phyloP scores from a whole-genome alignment of 768 basidiomycete genomes.

The Dendrothele bispora region DNA sequence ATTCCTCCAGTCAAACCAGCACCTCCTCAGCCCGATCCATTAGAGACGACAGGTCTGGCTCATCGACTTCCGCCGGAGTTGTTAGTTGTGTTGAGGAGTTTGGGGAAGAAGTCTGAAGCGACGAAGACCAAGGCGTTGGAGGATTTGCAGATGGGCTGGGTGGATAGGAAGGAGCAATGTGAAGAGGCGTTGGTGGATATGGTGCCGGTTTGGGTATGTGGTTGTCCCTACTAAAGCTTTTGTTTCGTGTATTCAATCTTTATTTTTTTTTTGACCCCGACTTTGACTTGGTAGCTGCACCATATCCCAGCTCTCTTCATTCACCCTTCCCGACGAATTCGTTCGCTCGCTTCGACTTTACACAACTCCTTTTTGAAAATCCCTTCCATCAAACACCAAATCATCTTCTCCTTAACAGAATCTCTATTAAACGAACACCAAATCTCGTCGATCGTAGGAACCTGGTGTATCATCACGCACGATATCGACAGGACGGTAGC shows the following conservation, averaged over 20 bases:
- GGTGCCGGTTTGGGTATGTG: conserved; percentile 89
- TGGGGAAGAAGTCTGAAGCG: conserved; percentile 88
- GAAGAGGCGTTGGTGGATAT: conserved; percentile 49
- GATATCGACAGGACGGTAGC: conserved; percentile 72
- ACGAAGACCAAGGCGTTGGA: conserved; percentile 86
- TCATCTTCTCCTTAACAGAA: conserved; percentile 52
- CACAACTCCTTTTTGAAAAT: conserved; percentile 69
- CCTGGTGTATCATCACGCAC: conserved; percentile 71
- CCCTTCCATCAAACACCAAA: conserved; percentile 42
- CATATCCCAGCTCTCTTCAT: conserved; percentile 81
- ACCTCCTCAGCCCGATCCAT: conserved; percentile 76
- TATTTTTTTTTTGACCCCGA: conserved; percentile 7
- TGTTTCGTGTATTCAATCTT: conserved; percentile 1
- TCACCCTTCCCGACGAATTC: conserved; percentile 78
- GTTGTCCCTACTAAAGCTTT: too few species aligned
- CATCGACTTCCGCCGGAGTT: conserved; percentile 77
- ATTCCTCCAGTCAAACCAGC: conserved; percentile 83
- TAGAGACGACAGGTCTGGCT: conserved; percentile 81
- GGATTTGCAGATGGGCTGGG: conserved; percentile 71
- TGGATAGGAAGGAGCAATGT: conserved; percentile 48
- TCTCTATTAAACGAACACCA: conserved; percentile 47
- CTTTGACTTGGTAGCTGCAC: conserved; percentile 57
- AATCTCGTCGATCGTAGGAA: conserved; percentile 59
- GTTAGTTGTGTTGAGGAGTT: conserved; percentile 73
- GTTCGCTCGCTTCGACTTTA: conserved; percentile 54